A percentile compares a stretch with the other conserved stretches of the same genome.
phyloP scores from a whole-genome alignment of 108 stramenopile genomes.

The Bacterosira constricta region DNA sequence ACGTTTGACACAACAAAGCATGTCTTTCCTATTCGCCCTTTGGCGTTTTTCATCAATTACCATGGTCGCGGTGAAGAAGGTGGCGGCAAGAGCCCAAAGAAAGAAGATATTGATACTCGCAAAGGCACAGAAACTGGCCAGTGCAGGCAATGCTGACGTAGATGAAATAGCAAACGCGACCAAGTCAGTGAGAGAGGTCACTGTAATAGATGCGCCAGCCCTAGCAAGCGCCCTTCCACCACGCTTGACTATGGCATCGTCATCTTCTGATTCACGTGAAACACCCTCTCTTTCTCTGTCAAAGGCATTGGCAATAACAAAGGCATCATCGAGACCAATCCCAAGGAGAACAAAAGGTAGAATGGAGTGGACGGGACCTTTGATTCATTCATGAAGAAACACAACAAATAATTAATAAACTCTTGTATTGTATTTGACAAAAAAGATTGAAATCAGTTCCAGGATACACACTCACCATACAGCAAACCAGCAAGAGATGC shows the following conservation, averaged over 20 bases:
- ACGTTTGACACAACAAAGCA: slow-evolving; percentile 63
- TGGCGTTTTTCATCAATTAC: slow-evolving; percentile 82
- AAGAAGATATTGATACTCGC: slow-evolving; percentile 73
- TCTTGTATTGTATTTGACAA: too few relatives aligned
- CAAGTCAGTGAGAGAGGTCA: slow-evolving; percentile 81
- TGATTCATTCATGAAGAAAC: too few relatives aligned
- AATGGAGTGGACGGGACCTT: slow-evolving; percentile 77
- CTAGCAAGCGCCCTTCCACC: slow-evolving; percentile 54
- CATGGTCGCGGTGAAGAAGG: slow-evolving; percentile 68
- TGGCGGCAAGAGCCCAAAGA: slow-evolving; percentile 71
- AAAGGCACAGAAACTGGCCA: slow-evolving; percentile 80
- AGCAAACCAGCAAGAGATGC: slow-evolving; percentile 63
- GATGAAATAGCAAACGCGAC: slow-evolving; percentile 82
- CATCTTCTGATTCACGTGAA: slow-evolving; percentile 47
- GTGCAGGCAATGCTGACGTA: slow-evolving; percentile 65
- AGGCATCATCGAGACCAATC: slow-evolving; percentile 86
- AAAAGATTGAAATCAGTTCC: too few relatives aligned
- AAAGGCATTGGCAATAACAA: slow-evolving; percentile 82
- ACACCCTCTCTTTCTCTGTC: slow-evolving; percentile 64
- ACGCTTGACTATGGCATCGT: slow-evolving; percentile 44
- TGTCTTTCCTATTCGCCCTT: slow-evolving; percentile 70
- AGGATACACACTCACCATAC: too few relatives aligned
- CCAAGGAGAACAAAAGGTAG: slow-evolving; percentile 86
- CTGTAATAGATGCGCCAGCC: slow-evolving; percentile 67
- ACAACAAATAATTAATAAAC: too few relatives aligned